Evolutionary conservation across 2,329 filamentous ascomycete genomes (phyloP).

Genomic region (Byssothecium circinans): DNA sequence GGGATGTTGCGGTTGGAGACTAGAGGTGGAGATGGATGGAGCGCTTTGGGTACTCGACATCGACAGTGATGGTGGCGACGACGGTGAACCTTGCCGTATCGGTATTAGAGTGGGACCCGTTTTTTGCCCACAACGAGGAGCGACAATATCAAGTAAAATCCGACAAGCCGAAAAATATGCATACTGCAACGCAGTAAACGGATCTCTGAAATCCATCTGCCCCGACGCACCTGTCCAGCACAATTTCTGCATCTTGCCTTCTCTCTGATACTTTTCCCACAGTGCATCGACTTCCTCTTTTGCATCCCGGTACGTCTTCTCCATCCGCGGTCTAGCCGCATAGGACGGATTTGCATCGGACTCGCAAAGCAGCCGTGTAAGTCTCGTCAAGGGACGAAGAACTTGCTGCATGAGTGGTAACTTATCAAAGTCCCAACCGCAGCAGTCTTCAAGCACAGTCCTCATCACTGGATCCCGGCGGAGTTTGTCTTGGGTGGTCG

Average conservation of each 20-base stretch:
- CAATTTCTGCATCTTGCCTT: slow-evolving; percentile 2
- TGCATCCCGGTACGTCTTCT: background rate
- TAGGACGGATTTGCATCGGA: too few relatives aligned
- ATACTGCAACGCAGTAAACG: slow-evolving; percentile 18
- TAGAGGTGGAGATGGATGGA: too few relatives aligned
- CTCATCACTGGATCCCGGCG: slow-evolving; percentile 4
- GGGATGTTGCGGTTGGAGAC: background rate
- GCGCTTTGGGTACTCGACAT: background rate
- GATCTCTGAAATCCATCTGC: slow-evolving; percentile 15
- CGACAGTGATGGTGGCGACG: background rate
- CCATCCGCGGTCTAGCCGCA: background rate
- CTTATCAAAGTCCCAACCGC: slow-evolving; percentile 1
- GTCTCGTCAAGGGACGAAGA: slow-evolving; percentile 1
- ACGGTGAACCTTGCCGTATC: background rate
- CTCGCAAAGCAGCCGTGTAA: background rate
- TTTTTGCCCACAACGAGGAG: background rate
- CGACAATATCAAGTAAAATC: slow-evolving; percentile 11
- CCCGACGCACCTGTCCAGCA: slow-evolving; percentile 9
- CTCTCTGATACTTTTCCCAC: slow-evolving; percentile 1
- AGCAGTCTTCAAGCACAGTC: slow-evolving; percentile 4
- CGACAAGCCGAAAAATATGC: slow-evolving; percentile 19
- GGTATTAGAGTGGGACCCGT: background rate
- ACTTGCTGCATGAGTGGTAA: slow-evolving; percentile 8
- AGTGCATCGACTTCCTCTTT: slow-evolving; percentile 4
- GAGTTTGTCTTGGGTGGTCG: slow-evolving; percentile 3